These are phyloP conservation scores for Leccinum disarticulatum DNA, from an alignment of 768 basidiomycete genomes.

Conservation along the genomic window DNA sequence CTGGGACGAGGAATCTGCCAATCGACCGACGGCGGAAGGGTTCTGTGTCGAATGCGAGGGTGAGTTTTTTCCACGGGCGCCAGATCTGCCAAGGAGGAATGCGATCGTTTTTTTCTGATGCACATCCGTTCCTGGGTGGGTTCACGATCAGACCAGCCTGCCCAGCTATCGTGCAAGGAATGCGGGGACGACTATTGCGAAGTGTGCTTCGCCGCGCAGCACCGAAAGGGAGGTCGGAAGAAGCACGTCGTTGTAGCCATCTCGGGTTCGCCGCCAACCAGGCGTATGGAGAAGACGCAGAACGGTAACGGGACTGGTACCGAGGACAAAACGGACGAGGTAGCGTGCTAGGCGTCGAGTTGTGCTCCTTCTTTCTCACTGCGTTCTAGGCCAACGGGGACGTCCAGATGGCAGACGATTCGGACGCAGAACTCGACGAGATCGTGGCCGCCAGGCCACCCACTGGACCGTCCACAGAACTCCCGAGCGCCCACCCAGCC, in stretches of 20 bases:
- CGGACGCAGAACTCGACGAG: constrained; percentile 41
- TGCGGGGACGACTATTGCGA: constrained; percentile 78
- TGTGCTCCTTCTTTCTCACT: neutral
- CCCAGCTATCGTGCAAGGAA: constrained; percentile 67
- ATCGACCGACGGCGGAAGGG: constrained; percentile 52
- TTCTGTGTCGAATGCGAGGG: constrained; percentile 88
- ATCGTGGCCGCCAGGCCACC: constrained; percentile 32
- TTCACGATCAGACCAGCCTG: constrained; percentile 70
- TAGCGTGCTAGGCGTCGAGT: neutral
- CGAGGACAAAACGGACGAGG: constrained; percentile 21
- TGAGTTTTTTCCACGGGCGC: constrained; percentile 31
- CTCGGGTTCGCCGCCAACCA: constrained; percentile 13
- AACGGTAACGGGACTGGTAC: constrained; percentile 17
- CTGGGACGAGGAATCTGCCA: constrained; percentile 65
- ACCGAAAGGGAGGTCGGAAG: constrained; percentile 79
- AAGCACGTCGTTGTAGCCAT: constrained; percentile 56
- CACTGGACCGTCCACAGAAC: constrained; percentile 27
- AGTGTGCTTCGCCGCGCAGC: constrained; percentile 84
- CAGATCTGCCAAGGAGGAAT: neutral
- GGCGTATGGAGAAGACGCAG: constrained; percentile 6
- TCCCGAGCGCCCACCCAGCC: constrained; percentile 56
- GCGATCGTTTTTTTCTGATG: neutral
- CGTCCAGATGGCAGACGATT: constrained; percentile 35
- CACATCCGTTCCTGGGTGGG: neutral
- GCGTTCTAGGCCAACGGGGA: constrained; percentile 31